These are phyloP conservation scores for Cercospora sp. DNA, from an alignment of 2,329 filamentous ascomycete genomes.

Conservation along the genomic window DNA sequence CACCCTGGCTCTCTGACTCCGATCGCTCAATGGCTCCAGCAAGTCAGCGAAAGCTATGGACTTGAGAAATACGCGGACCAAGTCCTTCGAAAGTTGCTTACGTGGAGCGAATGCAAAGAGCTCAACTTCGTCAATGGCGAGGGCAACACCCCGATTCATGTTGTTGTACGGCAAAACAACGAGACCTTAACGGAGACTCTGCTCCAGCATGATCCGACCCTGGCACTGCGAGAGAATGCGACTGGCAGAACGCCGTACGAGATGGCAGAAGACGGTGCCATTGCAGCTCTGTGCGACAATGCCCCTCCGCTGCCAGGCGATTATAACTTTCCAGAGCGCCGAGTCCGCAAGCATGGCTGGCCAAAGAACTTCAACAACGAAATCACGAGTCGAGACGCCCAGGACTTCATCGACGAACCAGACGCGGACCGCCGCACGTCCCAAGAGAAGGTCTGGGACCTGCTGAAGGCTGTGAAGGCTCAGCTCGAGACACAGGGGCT, in stretches of 20 bases:
- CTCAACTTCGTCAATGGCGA: constrained; percentile 57
- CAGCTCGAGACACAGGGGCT: constrained; percentile 24
- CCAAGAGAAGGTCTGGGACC: constrained; percentile 37
- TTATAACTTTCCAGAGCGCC: background rate
- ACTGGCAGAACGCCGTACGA: constrained; percentile 73
- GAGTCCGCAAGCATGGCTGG: background rate
- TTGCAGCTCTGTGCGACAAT: constrained; percentile 33
- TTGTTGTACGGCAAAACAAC: constrained; percentile 48
- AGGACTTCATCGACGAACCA: constrained; percentile 28
- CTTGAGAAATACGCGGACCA: constrained; percentile 11
- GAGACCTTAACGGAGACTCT: constrained; percentile 54
- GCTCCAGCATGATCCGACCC: constrained; percentile 57
- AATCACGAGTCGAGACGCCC: constrained; percentile 16
- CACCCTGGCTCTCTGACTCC: constrained; percentile 60
- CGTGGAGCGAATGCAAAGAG: constrained; percentile 48
- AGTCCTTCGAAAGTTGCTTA: constrained; percentile 31
- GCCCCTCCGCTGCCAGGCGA: constrained; percentile 20
- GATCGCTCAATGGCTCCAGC: constrained; percentile 48
- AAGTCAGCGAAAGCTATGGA: background rate
- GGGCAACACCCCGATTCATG: constrained; percentile 66
- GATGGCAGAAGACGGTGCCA: constrained; percentile 59
- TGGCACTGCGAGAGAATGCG: constrained; percentile 71
- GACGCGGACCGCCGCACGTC: constrained; percentile 1
- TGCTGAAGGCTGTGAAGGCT: constrained; percentile 39
- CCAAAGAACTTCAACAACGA: constrained; percentile 8